Evolutionary conservation across 2,329 filamentous ascomycete species (phyloP), one percentile per base, ranked within the genome.

Genomic region (Xylaria sp.): DNA sequence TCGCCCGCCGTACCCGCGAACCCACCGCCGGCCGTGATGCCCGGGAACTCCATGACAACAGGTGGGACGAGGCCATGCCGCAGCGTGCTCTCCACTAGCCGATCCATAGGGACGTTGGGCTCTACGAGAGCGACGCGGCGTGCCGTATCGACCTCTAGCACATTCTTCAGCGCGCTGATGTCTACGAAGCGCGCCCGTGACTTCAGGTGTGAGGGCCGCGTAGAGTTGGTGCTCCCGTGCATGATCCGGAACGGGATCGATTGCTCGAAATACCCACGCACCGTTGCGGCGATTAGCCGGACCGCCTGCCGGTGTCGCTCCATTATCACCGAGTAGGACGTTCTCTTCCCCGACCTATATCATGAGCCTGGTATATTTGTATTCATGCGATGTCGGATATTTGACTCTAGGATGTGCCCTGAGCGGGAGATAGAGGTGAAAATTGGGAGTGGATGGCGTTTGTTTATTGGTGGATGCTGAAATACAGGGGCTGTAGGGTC

Each of bases 191-290:
- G 81, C 70, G 74, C 77, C 67, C 74, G 72, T 57, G 77, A 77
- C 49, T 80, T 80, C 49, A 77, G 73, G 74, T 81, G 74, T 80
- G 86, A 68, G 80, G 86, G 85, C 5, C 86, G 88, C 56, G 92
- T 94, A 76, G 87, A 91, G 82, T 94, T 94, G 62, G 92, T 93
- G 48, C 89, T 90, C 74, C 92, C 92, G 82, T 94, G 92, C 78
- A 86, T 89, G 82, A 94, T 93, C 71, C 92, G 88, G 82, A 92
- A 94, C 26, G 90, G 87, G 76, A 84, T 80, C 57, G 80, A 78
- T 57, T 81, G 78, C 67, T 82, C 80, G 76, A 84, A 87, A 78
- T 83, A 84, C 75, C 79, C 74, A 67, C 82, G 81, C 59, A 87
- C 84, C 6, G 84, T 79, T 31, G 81, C 72, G 53, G 86, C 81